Conservation (phyloP, 257 asterid genomes). For the Solanum tacnaense region DNA sequence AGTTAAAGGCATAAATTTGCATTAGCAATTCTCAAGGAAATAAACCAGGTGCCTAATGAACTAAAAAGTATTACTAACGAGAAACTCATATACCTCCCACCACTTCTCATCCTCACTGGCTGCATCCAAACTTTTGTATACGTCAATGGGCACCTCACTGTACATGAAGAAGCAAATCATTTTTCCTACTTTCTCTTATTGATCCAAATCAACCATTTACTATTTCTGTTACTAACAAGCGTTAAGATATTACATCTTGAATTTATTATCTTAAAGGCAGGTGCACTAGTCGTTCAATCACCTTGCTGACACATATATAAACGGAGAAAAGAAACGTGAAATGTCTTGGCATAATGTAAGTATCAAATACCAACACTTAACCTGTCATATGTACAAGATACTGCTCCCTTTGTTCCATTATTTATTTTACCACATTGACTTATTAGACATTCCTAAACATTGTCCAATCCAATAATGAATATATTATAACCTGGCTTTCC, state of each 20-base stretch:
- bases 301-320: neutral
- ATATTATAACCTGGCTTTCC: neutral
- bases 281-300: neutral
- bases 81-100: conserved; percentile 79
- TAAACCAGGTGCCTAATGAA: neutral
- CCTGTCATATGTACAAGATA: neutral
- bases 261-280: neutral
- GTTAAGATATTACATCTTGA: neutral
- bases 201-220: neutral
- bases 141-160: conserved; percentile 88
- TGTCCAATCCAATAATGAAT: neutral
- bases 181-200: neutral
- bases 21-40: neutral
- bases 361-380: neutral
- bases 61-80: neutral
- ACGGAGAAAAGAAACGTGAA: neutral
- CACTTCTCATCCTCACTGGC: conserved; percentile 80
- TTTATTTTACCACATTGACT: neutral
- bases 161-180: neutral
- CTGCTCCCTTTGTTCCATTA: neutral
- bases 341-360: neutral
- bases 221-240: neutral
- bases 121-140: conserved; percentile 75
- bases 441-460: neutral
- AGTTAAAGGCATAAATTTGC: neutral